A percentile compares a stretch with the other conserved stretches of the same genome.
phyloP scores from a whole-genome alignment of 768 basidiomycete species.

The Goffeauzyma gilvescens region DNA sequence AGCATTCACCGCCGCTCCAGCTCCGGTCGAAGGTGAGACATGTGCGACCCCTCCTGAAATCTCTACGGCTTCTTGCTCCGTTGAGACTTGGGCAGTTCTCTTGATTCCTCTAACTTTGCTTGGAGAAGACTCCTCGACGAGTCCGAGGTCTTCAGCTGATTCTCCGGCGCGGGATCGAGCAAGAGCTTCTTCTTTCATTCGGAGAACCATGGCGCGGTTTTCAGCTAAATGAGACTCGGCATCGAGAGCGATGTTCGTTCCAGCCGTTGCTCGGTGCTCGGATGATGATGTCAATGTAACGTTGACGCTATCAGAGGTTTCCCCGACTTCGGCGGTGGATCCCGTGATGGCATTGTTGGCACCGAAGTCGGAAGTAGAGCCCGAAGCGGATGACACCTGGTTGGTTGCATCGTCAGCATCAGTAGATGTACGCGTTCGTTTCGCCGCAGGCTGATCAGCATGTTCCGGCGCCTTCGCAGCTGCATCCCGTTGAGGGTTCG shows the following conservation, averaged over 20 bases:
- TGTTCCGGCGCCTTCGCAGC: too few relatives aligned
- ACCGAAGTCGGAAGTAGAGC: too few relatives aligned
- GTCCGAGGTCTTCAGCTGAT: conserved; percentile 7
- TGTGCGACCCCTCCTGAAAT: background rate
- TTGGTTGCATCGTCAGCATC: too few relatives aligned
- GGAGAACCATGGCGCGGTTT: conserved; percentile 6
- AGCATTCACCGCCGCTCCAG: background rate
- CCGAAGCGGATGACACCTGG: too few relatives aligned
- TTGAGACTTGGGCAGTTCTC: conserved; percentile 3
- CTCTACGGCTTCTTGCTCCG: background rate
- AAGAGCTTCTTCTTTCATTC: conserved; percentile 8
- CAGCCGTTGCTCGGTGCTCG: conserved; percentile 6
- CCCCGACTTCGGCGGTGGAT: too few relatives aligned
- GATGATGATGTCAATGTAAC: too few relatives aligned
- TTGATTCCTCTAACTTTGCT: conserved; percentile 8
- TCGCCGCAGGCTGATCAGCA: conserved; percentile 7
- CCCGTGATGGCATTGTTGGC: too few relatives aligned
- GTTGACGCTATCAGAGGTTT: too few relatives aligned
- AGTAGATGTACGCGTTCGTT: too few relatives aligned
- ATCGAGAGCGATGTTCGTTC: conserved; percentile 4
- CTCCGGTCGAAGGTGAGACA: background rate
- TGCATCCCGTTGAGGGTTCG: too few relatives aligned
- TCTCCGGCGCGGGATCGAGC: conserved; percentile 9
- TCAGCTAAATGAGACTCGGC: conserved; percentile 12
- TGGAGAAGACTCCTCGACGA: too few relatives aligned